Evolutionary conservation across 2,329 filamentous ascomycete genomes (phyloP).

Genomic region (Orbilia javanica): DNA sequence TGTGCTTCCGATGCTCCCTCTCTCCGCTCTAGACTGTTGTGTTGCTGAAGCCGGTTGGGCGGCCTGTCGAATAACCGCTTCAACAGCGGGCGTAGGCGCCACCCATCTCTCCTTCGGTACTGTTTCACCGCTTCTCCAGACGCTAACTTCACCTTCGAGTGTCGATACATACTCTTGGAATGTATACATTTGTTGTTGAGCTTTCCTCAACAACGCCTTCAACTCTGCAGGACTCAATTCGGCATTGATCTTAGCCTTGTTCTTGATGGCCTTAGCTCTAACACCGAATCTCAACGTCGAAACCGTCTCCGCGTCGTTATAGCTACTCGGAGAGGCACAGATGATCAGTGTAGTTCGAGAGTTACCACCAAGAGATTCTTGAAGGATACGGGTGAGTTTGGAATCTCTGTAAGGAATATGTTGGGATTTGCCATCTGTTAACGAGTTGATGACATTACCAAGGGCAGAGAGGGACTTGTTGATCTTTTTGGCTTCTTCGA

Average conservation of each 20-base stretch:
- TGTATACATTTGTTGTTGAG: conserved; percentile 86
- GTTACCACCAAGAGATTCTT: conserved; percentile 98
- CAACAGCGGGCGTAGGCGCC: conserved; percentile 72
- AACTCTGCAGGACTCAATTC: conserved; percentile 96
- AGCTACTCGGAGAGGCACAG: conserved; percentile 94
- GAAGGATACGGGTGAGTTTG: conserved; percentile 92
- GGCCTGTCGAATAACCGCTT: conserved; percentile 64
- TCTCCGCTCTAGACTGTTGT: conserved; percentile 60
- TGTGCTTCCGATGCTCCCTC: conserved; percentile 62
- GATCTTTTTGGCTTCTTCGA: conserved; percentile 97
- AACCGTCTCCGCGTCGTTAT: conserved; percentile 97
- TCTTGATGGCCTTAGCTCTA: conserved; percentile 98
- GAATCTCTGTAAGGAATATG: conserved; percentile 99
- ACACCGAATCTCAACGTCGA: conserved; percentile 98
- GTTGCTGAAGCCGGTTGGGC: conserved; percentile 67
- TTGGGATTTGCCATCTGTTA: conserved; percentile 94
- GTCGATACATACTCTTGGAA: conserved; percentile 88
- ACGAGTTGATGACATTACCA: conserved; percentile 96
- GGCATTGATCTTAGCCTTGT: conserved; percentile 99
- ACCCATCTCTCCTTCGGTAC: conserved; percentile 94
- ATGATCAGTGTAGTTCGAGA: conserved; percentile 99
- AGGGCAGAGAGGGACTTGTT: conserved; percentile 97
- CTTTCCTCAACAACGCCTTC: conserved; percentile 91
- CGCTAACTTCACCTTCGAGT: conserved; percentile 84
- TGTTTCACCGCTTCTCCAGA: conserved; percentile 87